A percentile compares a stretch with the other conserved stretches of the same genome.
These are phyloP conservation scores for Arthrobotrys megalospora DNA, from an alignment of 2,329 filamentous ascomycete species.

Conservation along the genomic window DNA sequence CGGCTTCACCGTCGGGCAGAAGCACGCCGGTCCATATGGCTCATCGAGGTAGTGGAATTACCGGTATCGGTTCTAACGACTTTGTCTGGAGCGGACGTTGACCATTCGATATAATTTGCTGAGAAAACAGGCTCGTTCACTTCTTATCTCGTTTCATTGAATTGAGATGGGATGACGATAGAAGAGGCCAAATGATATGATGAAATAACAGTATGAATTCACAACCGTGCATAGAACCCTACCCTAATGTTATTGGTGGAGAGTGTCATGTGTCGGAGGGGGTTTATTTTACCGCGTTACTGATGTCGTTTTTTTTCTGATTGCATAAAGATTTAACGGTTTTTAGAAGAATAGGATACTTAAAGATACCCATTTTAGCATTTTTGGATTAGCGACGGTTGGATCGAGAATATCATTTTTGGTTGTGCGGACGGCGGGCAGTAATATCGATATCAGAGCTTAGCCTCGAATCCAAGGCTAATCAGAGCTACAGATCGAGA, in stretches of 20 bases:
- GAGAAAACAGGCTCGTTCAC: conserved; percentile 55
- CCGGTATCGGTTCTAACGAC: conserved; percentile 57
- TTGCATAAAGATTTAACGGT: conserved; percentile 43
- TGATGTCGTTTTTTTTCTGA: conserved; percentile 10
- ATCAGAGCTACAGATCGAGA: too few relatives aligned
- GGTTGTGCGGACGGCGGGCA: not conserved
- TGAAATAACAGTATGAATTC: conserved; percentile 39
- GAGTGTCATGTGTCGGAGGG: not conserved
- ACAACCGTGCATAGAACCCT: conserved; percentile 12
- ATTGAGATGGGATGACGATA: not conserved
- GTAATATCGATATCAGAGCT: too few relatives aligned
- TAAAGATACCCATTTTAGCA: conserved; percentile 50
- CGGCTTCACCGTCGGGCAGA: conserved; percentile 46
- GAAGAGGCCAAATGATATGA: not conserved
- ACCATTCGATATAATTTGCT: conserved; percentile 25
- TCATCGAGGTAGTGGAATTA: conserved; percentile 59
- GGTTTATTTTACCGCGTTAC: not conserved
- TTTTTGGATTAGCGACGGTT: conserved; percentile 18
- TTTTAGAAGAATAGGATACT: conserved; percentile 38
- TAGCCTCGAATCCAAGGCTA: too few relatives aligned
- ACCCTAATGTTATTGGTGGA: conserved; percentile 13
- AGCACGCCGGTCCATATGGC: conserved; percentile 42
- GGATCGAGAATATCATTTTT: not conserved
- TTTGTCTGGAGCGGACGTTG: conserved; percentile 61
- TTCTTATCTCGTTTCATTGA: conserved; percentile 51